Conservation (phyloP, 805 yeast species). For the Metschnikowia reukaufii region DNA sequence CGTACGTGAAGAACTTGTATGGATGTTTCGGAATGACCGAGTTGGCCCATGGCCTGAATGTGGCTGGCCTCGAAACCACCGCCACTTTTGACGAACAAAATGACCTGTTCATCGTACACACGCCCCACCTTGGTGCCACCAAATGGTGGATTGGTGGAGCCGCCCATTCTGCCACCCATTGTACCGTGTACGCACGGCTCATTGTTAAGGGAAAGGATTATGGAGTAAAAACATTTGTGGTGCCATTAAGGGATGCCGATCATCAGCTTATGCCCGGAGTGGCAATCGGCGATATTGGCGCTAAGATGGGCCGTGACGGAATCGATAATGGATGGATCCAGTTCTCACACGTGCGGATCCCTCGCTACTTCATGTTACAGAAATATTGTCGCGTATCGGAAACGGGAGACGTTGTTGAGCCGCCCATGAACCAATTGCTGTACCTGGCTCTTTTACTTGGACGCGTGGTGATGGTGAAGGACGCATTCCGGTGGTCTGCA, state of each 20-base stretch:
- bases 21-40: conserved; percentile 69
- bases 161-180: conserved; percentile 89
- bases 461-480: conserved; percentile 85
- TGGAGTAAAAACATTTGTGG: conserved; percentile 91
- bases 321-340: conserved; percentile 98
- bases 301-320: conserved; percentile 95
- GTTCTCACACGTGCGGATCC: conserved; percentile 78
- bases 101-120: conserved; percentile 72
- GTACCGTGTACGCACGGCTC: conserved; percentile 81
- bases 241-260: conserved; percentile 76
- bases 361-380: conserved; percentile 78
- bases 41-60: conserved; percentile 73
- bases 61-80: conserved; percentile 90
- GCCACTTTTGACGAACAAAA: conserved; percentile 69
- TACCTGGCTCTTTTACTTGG: conserved; percentile 88
- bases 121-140: conserved; percentile 91
- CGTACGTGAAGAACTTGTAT: conserved; percentile 53
- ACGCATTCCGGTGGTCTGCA: conserved; percentile 77
- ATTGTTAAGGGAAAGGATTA: conserved; percentile 80
- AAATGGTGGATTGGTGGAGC: conserved; percentile 99
- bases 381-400: conserved; percentile 69
- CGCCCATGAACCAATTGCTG: conserved; percentile 85
- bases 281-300: conserved; percentile 87
- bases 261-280: conserved; percentile 79
- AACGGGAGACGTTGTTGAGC: conserved; percentile 70